Conservation (phyloP, 2,329 filamentous ascomycete genomes). For the Capronia coronata region DNA sequence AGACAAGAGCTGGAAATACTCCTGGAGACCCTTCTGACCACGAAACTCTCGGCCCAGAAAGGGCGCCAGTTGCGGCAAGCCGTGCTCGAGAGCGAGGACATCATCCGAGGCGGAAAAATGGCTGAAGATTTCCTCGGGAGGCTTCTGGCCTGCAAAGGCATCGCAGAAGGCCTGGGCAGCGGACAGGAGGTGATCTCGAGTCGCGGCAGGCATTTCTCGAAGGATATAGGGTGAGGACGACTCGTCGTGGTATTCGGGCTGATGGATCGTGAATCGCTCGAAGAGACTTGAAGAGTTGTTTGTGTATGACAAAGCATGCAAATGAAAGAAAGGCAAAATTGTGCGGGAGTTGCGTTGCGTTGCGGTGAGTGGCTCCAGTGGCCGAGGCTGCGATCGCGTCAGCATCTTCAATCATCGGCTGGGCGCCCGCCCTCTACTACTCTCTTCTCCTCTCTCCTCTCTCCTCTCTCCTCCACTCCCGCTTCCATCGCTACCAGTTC, state of each 20-base stretch:
- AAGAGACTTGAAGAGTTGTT: too few relatives aligned
- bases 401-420: constrained; percentile 4
- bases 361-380: too few relatives aligned
- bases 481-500: too few relatives aligned
- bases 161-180: constrained; percentile 31
- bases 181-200: constrained; percentile 25
- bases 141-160: constrained; percentile 31
- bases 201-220: constrained; percentile 17
- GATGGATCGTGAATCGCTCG: too few relatives aligned
- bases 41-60: constrained; percentile 40
- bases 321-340: neutral
- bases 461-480: too few relatives aligned
- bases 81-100: constrained; percentile 36
- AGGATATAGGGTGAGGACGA: neutral
- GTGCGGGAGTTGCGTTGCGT: constrained; percentile 7
- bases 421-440: too few relatives aligned
- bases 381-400: constrained; percentile 21
- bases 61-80: constrained; percentile 37
- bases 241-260: too few relatives aligned
- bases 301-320: neutral
- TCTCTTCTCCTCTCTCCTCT: too few relatives aligned
- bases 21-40: constrained; percentile 32
- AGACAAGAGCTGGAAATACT: constrained; percentile 36
- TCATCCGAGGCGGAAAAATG: constrained; percentile 33
- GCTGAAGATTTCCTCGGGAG: constrained; percentile 30